Conservation (phyloP, 225 moss, liverwort and hornwort genomes). For the Pleurozium schreberi region DNA sequence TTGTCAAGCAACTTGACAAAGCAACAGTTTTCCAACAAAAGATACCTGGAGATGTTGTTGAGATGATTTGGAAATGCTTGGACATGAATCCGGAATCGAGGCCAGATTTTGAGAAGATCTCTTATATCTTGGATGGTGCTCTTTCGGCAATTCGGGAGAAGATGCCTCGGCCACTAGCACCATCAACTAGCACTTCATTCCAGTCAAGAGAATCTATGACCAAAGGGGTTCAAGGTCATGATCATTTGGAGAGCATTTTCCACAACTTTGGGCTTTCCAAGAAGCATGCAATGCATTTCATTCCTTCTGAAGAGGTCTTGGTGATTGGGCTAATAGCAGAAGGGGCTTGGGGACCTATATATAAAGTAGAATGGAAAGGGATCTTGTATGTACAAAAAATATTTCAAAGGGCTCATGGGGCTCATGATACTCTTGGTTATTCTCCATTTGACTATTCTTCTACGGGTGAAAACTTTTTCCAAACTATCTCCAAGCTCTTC, state of each 20-base stretch:
- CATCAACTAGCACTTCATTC: neutral
- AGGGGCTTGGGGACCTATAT: neutral
- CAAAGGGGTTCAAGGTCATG: neutral
- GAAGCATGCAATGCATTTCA: neutral
- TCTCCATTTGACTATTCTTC: neutral
- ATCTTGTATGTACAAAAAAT: neutral
- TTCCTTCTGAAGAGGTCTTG: neutral
- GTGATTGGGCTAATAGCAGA: neutral
- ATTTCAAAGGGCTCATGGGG: rapidly evolving
- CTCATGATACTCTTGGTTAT: too few species aligned
- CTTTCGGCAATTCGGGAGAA: neutral
- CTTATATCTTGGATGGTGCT: neutral
- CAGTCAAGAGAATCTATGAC: too few species aligned
- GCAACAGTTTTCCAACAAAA: neutral
- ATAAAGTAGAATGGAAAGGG: neutral
- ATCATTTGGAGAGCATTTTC: neutral
- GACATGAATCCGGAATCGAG: neutral
- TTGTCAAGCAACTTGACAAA: neutral
- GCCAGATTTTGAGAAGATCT: neutral
- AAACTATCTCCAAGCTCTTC: neutral
- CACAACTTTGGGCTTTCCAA: rapidly evolving
- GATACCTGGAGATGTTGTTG: too few species aligned
- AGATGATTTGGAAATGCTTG: neutral
- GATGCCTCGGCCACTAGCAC: neutral
- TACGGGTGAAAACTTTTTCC: rapidly evolving